Base-by-base conservation (phyloP, 2,329 filamentous ascomycete genomes). In the Trichophyton benhamiae region DNA sequence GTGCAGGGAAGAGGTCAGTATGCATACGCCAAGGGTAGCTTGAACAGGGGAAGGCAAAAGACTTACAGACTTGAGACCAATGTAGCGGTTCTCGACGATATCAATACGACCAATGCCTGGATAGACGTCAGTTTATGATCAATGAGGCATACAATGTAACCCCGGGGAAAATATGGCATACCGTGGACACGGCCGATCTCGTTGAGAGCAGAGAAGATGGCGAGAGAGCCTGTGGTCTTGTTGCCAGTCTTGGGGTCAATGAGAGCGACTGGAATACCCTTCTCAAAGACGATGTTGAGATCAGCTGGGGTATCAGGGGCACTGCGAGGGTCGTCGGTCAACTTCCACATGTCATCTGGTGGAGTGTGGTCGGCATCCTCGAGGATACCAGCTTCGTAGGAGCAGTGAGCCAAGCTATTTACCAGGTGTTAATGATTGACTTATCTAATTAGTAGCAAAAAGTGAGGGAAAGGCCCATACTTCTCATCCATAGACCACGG, bases 341-440 rank as follows among this genome's bases (percentile, higher is more conserved):
- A 79, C 69, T 84, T 91, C 89, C 89, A 92, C 84, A 92, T 88
- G 72, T 91, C 87, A 67, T 82, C 79, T 61, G 88, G 87, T 42
- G 88, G 83, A 63, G 85, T 84, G 68, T 81, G 77, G 71, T 75
- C 67, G 63, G 83, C 82, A 67, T 84, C 74, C 67, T 77, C 75
- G 59, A 76, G 66, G 58, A 75, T 86, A 71, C 88, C 88, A 59
- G 86, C 86, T 79, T 95, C 89, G 74, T 94, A 95, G 64, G 70
- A 74, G 72, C 75, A 77, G 68, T 92, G 88, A 61, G 85, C 87
- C 68, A 89, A 66, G 69, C 75, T 76, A 67, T 25, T 30, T 22
- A 20, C 30, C 6, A 3, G 36, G 22, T 1, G 30, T 65, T 42
- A 65, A 60, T 46, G 20, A 36, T 46, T 30, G 27, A 38, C 36